These are phyloP conservation scores for Rhynchospora pubera DNA, from an alignment of 176 grass and related monocot species.

Conservation along the genomic window DNA sequence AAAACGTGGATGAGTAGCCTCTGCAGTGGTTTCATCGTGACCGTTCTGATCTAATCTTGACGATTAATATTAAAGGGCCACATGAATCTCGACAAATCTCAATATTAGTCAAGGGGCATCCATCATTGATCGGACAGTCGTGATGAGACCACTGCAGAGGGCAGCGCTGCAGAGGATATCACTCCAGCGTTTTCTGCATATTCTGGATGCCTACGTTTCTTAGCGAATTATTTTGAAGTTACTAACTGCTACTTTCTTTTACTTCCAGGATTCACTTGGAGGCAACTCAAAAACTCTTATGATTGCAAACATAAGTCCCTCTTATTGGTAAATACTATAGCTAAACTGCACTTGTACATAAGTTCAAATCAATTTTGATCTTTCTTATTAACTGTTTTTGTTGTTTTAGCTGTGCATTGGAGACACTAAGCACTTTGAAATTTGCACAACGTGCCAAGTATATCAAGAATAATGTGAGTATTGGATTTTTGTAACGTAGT, in stretches of 20 bases:
- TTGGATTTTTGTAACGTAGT: not conserved
- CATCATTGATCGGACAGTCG: too few relatives aligned
- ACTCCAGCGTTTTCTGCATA: not conserved
- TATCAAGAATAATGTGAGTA: slow-evolving; percentile 85
- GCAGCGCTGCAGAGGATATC: too few relatives aligned
- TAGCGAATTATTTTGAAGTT: not conserved
- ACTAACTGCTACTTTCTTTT: slow-evolving; percentile 2
- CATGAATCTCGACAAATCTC: too few relatives aligned
- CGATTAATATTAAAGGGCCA: too few relatives aligned
- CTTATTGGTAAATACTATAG: slow-evolving; percentile 45
- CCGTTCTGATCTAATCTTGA: too few relatives aligned
- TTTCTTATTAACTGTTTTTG: slow-evolving; percentile 22
- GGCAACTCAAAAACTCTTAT: slow-evolving; percentile 98
- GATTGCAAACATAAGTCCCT: slow-evolving; percentile 98
- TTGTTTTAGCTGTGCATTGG: slow-evolving; percentile 56
- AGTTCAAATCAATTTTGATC: not conserved
- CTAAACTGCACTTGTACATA: not conserved
- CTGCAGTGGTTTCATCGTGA: too few relatives aligned
- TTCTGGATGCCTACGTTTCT: not conserved
- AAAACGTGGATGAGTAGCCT: not conserved
- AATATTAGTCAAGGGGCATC: too few relatives aligned
- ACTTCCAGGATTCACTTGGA: slow-evolving; percentile 81
- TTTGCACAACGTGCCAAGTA: slow-evolving; percentile 95
- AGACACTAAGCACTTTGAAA: slow-evolving; percentile 96
- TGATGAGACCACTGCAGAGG: too few relatives aligned